These are phyloP conservation scores for Pyrus bretschneideri DNA, from an alignment of 306 rosid species.

Conservation along the genomic window DNA sequence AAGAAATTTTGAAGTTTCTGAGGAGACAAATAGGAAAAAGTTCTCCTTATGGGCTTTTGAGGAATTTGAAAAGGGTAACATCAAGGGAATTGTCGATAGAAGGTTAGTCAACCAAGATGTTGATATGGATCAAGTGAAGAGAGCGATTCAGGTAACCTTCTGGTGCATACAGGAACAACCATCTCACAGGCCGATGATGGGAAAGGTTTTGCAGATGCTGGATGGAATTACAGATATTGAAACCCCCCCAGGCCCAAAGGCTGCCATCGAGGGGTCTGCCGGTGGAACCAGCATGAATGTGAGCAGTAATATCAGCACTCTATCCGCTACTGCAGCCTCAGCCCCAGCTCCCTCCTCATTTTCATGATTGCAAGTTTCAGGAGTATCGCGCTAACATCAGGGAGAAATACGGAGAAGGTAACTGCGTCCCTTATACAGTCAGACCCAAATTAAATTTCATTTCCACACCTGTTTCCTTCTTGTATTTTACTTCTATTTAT, in stretches of 20 bases:
- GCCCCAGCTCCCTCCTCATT: slow-evolving; percentile 30
- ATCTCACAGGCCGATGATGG: slow-evolving; percentile 69
- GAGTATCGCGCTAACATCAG: slow-evolving; percentile 18
- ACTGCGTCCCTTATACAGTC: slow-evolving; percentile 34
- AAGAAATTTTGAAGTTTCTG: slow-evolving; percentile 68
- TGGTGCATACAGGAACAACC: slow-evolving; percentile 96
- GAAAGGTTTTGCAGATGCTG: slow-evolving; percentile 76
- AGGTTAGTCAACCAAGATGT: slow-evolving; percentile 45
- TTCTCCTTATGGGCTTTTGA: slow-evolving; percentile 73
- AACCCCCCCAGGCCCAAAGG: slow-evolving; percentile 52
- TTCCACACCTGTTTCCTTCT: background rate
- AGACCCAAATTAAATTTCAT: slow-evolving; percentile 2
- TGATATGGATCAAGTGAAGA: slow-evolving; percentile 51
- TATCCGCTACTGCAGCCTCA: slow-evolving; percentile 31
- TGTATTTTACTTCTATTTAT: background rate
- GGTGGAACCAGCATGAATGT: slow-evolving; percentile 27
- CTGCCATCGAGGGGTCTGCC: slow-evolving; percentile 25
- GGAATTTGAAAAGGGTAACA: slow-evolving; percentile 63
- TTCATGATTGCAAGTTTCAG: slow-evolving; percentile 26
- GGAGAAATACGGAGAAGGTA: slow-evolving; percentile 33
- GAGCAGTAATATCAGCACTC: slow-evolving; percentile 38
- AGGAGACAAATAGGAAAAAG: slow-evolving; percentile 51
- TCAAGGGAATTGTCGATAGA: slow-evolving; percentile 46
- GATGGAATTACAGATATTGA: slow-evolving; percentile 60
- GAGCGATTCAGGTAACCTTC: slow-evolving; percentile 60